Evolutionary conservation across 495 filamentous ascomycete species (phyloP).

Genomic region (Penicillium atrosanguineum): DNA sequence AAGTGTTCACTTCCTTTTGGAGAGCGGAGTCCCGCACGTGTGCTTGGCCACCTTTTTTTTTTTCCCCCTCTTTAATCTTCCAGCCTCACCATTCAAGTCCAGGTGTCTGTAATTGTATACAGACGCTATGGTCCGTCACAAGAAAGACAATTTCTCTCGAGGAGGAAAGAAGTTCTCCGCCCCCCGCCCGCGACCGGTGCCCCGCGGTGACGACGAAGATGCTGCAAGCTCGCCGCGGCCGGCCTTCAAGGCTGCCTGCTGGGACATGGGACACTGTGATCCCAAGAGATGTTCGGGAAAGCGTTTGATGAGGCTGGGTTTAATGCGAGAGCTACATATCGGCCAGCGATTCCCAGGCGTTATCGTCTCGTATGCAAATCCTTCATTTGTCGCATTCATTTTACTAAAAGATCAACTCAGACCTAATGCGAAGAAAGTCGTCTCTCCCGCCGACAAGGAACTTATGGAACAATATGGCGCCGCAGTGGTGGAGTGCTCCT

Average conservation of each 20-base stretch:
- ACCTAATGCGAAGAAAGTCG: slow-evolving; percentile 81
- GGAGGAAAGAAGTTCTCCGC: slow-evolving; percentile 63
- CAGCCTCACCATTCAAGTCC: not conserved
- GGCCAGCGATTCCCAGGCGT: slow-evolving; percentile 89
- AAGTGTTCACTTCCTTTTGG: not conserved
- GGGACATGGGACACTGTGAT: slow-evolving; percentile 97
- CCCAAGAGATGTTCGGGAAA: slow-evolving; percentile 97
- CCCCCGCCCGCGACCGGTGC: slow-evolving; percentile 46
- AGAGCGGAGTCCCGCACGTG: slow-evolving; percentile 29
- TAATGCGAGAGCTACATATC: slow-evolving; percentile 90
- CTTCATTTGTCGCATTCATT: slow-evolving; percentile 3
- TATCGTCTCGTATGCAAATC: slow-evolving; percentile 67
- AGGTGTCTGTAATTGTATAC: not conserved
- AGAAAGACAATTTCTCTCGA: slow-evolving; percentile 80
- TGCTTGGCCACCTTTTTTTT: slow-evolving; percentile 19
- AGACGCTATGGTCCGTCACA: slow-evolving; percentile 77
- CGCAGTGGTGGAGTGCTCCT: slow-evolving; percentile 95
- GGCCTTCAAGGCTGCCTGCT: slow-evolving; percentile 88
- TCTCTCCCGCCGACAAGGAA: slow-evolving; percentile 78
- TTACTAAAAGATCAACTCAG: slow-evolving; percentile 33
- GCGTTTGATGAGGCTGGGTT: slow-evolving; percentile 80
- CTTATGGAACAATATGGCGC: slow-evolving; percentile 85
- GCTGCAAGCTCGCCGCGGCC: slow-evolving; percentile 45
- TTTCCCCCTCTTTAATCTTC: not conserved
- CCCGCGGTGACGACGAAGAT: slow-evolving; percentile 41